Percentiles rank a stretch among this genome's conserved stretches.
phyloP scores from a whole-genome alignment of 2,329 filamentous ascomycete species.

The Ustulina deusta region DNA sequence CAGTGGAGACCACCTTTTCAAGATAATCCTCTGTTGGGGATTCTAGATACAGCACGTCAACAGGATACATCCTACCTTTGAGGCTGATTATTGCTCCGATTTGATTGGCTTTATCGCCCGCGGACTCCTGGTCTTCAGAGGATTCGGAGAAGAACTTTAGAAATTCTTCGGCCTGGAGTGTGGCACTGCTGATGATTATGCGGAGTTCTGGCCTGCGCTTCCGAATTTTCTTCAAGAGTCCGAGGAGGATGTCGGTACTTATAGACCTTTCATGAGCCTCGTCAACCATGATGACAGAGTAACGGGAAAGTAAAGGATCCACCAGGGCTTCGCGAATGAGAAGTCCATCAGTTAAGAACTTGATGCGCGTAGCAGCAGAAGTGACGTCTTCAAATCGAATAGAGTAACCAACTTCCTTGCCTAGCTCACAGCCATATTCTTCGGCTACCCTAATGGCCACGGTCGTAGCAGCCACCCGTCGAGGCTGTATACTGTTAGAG shows the following conservation, averaged over 20 bases:
- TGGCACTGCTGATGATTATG: constrained; percentile 93
- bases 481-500: constrained; percentile 68
- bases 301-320: constrained; percentile 88
- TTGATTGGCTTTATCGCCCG: constrained; percentile 42
- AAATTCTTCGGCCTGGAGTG: constrained; percentile 89
- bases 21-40: constrained; percentile 87
- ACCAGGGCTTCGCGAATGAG: constrained; percentile 92
- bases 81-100: constrained; percentile 78
- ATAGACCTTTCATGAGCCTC: constrained; percentile 95
- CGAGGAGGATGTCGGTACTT: constrained; percentile 90
- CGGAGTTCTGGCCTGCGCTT: constrained; percentile 83
- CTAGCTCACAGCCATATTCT: constrained; percentile 86
- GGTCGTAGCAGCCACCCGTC: constrained; percentile 89
- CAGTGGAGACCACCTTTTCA: constrained; percentile 82
- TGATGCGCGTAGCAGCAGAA: constrained; percentile 85
- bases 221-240: constrained; percentile 89
- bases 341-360: constrained; percentile 94
- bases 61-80: constrained; percentile 88
- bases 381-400: constrained; percentile 94
- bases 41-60: constrained; percentile 86
- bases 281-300: constrained; percentile 97
- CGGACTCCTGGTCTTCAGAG: constrained; percentile 54
- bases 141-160: constrained; percentile 76
- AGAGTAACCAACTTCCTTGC: constrained; percentile 92
- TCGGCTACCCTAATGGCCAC: constrained; percentile 90